These are phyloP conservation scores for Rhynchospora pubera DNA, from an alignment of 176 grass and related monocot species.

Conservation along the genomic window DNA sequence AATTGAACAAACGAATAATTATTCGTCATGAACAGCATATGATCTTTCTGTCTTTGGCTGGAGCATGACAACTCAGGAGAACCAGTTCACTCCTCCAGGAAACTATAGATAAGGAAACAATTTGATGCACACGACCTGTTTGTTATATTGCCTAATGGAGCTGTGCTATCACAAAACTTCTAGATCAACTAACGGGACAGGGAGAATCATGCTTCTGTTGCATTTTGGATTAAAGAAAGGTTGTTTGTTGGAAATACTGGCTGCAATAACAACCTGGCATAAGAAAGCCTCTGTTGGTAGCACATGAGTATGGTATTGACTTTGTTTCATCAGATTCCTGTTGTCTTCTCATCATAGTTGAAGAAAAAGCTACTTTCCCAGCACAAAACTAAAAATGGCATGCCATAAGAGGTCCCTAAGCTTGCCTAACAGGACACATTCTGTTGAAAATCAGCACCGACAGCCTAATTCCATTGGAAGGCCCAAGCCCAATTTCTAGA, in stretches of 20 bases:
- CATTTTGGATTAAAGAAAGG: no score
- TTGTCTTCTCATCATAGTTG: not conserved
- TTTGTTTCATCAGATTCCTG: not conserved
- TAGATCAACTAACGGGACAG: not conserved
- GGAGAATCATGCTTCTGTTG: not conserved
- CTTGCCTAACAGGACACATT: constrained; percentile 17
- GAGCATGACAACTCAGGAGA: not conserved
- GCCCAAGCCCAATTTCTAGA: no score
- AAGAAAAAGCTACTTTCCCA: not conserved
- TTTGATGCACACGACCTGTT: not conserved
- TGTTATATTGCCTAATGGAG: not conserved
- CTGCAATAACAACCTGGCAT: not conserved
- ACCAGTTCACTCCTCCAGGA: not conserved
- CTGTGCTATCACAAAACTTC: not conserved
- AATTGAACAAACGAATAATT: no score
- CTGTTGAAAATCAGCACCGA: no score
- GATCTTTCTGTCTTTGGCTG: not conserved
- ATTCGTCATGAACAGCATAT: no score
- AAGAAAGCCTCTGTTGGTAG: not conserved
- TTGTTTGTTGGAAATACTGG: not conserved
- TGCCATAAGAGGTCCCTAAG: constrained; percentile 23
- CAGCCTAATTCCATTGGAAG: no score
- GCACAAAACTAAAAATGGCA: not conserved
- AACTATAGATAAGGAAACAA: not conserved
- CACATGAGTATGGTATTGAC: not conserved